phyloP scores from a whole-genome alignment of 2,329 filamentous ascomycete genomes.

The Colletotrichum trifolii region DNA sequence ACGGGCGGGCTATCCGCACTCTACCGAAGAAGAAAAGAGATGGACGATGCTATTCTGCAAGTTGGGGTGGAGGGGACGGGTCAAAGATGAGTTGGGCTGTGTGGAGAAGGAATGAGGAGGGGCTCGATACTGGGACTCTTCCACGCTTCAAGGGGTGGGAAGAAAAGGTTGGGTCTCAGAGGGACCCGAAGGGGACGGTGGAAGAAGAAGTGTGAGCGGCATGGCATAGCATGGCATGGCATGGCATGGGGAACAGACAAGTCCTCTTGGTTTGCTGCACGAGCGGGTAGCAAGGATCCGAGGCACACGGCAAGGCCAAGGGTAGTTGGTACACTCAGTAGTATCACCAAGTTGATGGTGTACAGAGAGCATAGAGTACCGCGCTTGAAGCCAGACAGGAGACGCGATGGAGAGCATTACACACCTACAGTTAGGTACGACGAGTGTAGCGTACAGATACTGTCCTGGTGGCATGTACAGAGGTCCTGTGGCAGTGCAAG shows the following conservation, averaged over 20 bases:
- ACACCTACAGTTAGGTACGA: too few relatives aligned
- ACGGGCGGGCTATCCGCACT: background rate
- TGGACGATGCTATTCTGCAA: constrained; percentile 35
- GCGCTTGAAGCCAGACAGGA: background rate
- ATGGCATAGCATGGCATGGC: constrained; percentile 10
- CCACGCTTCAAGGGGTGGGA: constrained; percentile 14
- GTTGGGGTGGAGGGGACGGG: constrained; percentile 10
- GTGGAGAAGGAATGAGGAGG: constrained; percentile 30
- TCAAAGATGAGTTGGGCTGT: background rate
- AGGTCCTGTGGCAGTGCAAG: too few relatives aligned
- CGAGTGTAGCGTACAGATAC: too few relatives aligned
- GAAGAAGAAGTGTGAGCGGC: background rate
- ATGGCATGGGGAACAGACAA: constrained; percentile 7
- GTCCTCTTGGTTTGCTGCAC: constrained; percentile 46
- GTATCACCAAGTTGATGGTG: too few relatives aligned
- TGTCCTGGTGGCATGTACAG: too few relatives aligned
- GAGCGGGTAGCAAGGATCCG: constrained; percentile 55
- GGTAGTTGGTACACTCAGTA: too few relatives aligned
- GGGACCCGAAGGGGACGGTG: background rate
- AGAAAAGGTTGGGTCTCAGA: constrained; percentile 3
- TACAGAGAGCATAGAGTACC: background rate
- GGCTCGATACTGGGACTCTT: background rate
- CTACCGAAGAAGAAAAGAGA: constrained; percentile 29
- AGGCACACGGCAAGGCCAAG: constrained; percentile 36
- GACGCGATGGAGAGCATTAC: too few relatives aligned